Evolutionary conservation across 1,284 basidiomycete genomes (phyloP).

Genomic region (Athelia sp.): DNA sequence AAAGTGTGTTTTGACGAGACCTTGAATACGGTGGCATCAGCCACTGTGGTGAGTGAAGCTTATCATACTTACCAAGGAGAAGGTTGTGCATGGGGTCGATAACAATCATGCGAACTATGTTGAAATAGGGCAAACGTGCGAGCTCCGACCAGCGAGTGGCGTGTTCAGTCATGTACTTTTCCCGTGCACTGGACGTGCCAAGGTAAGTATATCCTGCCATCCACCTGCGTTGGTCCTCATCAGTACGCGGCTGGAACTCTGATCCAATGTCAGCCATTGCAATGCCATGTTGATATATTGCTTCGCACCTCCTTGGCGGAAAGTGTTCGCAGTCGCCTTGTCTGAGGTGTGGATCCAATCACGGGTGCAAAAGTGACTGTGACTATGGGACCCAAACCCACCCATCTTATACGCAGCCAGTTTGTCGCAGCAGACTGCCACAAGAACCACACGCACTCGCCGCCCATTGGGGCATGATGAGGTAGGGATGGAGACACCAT

Average conservation of each 20-base stretch:
- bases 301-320: background rate
- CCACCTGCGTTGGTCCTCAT: slow-evolving; percentile 1
- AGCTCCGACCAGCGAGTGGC: slow-evolving; percentile 3
- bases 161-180: slow-evolving; percentile 6
- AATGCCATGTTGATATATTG: background rate
- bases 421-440: slow-evolving; percentile 29
- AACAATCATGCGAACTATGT: slow-evolving; percentile 3
- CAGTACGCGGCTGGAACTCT: slow-evolving; percentile 1
- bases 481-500: slow-evolving; percentile 18
- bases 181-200: background rate
- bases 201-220: slow-evolving; percentile 1
- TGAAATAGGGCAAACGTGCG: slow-evolving; percentile 5
- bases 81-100: slow-evolving; percentile 10
- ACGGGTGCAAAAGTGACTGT: slow-evolving; percentile 26
- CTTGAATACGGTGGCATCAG: slow-evolving; percentile 10
- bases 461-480: slow-evolving; percentile 17
- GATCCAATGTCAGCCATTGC: background rate
- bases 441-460: slow-evolving; percentile 23
- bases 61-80: slow-evolving; percentile 3
- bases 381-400: slow-evolving; percentile 26
- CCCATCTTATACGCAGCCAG: slow-evolving; percentile 31
- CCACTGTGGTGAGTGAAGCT: background rate
- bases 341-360: slow-evolving; percentile 23
- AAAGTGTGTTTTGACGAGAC: slow-evolving; percentile 27
- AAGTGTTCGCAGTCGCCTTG: slow-evolving; percentile 9